phyloP scores from a whole-genome alignment of 495 filamentous ascomycete genomes.

The Aspergillus kassunensis region DNA sequence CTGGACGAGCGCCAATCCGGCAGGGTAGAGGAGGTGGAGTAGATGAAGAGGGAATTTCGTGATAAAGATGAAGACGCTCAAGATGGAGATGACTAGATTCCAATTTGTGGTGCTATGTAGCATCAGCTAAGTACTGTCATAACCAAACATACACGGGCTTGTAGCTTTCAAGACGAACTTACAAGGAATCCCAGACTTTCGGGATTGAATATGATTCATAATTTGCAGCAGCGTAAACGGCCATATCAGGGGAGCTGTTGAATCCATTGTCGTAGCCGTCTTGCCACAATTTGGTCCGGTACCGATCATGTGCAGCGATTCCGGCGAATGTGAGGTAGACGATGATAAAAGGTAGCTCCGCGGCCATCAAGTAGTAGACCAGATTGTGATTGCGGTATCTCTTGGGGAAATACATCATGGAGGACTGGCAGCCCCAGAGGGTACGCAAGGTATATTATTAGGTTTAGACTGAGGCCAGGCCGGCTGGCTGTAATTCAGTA shows the following conservation, averaged over 20 bases:
- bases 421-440: neutral
- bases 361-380: conserved; percentile 60
- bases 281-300: conserved; percentile 75
- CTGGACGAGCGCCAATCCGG: conserved; percentile 60
- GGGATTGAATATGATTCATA: conserved; percentile 62
- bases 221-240: conserved; percentile 75
- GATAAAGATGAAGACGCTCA: conserved; percentile 55
- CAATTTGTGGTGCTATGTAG: conserved; percentile 64
- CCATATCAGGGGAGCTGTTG: conserved; percentile 73
- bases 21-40: conserved; percentile 68
- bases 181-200: conserved; percentile 81
- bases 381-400: conserved; percentile 63
- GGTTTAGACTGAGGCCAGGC: conserved; percentile 29
- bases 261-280: conserved; percentile 75
- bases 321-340: conserved; percentile 73
- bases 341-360: conserved; percentile 68
- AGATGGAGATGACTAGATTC: conserved; percentile 77
- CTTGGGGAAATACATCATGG: conserved; percentile 41
- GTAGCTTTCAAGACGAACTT: conserved; percentile 41
- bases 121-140: conserved; percentile 8
- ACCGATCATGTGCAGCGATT: conserved; percentile 74
- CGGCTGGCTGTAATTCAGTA: conserved; percentile 39
- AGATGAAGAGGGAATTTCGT: conserved; percentile 60
- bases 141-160: neutral
- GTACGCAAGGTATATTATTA: neutral